Evolutionary conservation across 805 yeast species (phyloP), one percentile per base, ranked within the genome.

Genomic region (Kluyveromyces aestuarii): DNA sequence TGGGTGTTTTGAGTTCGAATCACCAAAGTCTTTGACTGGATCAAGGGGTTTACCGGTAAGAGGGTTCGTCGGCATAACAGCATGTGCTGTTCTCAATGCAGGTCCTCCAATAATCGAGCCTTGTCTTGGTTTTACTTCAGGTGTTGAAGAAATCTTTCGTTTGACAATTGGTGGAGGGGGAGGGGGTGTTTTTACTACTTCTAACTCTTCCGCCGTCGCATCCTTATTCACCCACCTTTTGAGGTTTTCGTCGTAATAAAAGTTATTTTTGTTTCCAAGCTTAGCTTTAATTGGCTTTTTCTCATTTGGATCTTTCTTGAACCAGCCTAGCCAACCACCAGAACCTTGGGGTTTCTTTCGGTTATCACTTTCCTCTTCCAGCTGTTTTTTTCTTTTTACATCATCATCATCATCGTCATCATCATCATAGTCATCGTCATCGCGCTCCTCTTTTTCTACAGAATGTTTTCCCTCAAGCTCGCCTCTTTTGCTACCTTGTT

Each of bases 211-310:
- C 45, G 76, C 72, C 25, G 82, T 77, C 4, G 78, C 80, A 52
- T 80, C 77, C 48, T 77, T 79, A 60, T 87, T 82, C 46, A 93
- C 79, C 96, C 97, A 93, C 59, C 96, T 77, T 62, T 84, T 82
- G 60, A 84, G 75, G 50, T 84, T 80, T 57, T 87, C 91, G 68
- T 90, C 96, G 63, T 80, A 93, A 59, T 79, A 76, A 61, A 93
- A 84, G 16, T 77, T 71, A 60, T 74, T 84, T 50, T 80, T 76
- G 49, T 84, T 87, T 11, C 98, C 99, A 47, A 93, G 69, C 55
- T 93, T 88, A 37, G 96, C 98, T 53, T 80, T 78, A 52, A 82
- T 75, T 0, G 89, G 85, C 60, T 86, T 87, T 38, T 87, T 87
- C 46, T 79, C 86, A 43, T 78, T 82, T 27, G 78, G 76, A 41